Percentiles rank a stretch among this genome's conserved stretches.
These are phyloP conservation scores for Taphrina flavorubra DNA, from an alignment of 1,139 yeast species.

Conservation along the genomic window DNA sequence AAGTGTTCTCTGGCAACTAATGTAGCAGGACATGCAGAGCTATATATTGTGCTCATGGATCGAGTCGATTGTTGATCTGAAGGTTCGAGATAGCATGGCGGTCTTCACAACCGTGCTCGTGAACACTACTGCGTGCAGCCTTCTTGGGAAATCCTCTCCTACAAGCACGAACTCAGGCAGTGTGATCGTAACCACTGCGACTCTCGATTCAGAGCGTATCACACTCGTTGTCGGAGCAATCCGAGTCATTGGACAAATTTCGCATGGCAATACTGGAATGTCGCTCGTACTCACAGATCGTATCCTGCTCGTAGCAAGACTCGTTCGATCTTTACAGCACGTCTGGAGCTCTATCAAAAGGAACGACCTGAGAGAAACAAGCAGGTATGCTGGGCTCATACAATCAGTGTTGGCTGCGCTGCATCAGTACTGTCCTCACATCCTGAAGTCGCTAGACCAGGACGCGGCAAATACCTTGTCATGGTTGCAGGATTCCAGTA, in stretches of 20 bases:
- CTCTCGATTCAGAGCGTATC: not conserved
- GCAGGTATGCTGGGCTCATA: not conserved
- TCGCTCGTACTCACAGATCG: constrained; percentile 1
- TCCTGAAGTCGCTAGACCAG: not conserved
- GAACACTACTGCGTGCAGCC: not conserved
- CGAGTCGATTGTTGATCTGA: constrained; percentile 6
- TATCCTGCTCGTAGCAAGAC: not conserved
- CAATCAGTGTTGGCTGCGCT: constrained; percentile 1
- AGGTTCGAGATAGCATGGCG: constrained; percentile 32
- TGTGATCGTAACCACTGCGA: not conserved
- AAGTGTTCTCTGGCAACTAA: too few relatives aligned
- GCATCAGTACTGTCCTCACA: constrained; percentile 16
- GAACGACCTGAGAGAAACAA: not conserved
- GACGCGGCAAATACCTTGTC: not conserved
- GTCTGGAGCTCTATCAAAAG: not conserved
- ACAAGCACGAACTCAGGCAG: not conserved
- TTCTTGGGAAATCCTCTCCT: not conserved
- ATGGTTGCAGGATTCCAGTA: constrained; percentile 2
- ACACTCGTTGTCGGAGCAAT: constrained; percentile 10
- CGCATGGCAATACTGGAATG: not conserved
- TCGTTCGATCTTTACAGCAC: not conserved
- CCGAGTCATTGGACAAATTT: not conserved
- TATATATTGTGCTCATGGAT: constrained; percentile 19
- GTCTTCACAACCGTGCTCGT: constrained; percentile 24
- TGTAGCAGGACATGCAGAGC: constrained; percentile 7